These are phyloP conservation scores for Neoboletus magnificus DNA, from an alignment of 768 basidiomycete genomes.

Conservation along the genomic window DNA sequence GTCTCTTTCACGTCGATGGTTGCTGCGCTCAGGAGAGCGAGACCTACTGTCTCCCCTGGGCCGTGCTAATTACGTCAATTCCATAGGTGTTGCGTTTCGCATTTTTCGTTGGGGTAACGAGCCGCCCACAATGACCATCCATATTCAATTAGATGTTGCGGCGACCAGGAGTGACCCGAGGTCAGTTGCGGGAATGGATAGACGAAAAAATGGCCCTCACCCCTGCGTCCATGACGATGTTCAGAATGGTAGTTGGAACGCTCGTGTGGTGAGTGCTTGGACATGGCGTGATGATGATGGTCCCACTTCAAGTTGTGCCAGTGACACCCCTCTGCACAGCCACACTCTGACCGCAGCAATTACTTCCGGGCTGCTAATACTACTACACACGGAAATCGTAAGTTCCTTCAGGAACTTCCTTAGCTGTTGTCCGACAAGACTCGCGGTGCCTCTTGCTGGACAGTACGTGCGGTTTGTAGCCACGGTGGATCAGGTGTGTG, in stretches of 20 bases:
- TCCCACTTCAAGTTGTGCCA: background rate
- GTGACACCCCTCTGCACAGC: background rate
- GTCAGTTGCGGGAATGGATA: slow-evolving; percentile 20
- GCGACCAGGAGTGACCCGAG: slow-evolving; percentile 25
- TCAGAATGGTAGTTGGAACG: slow-evolving; percentile 8
- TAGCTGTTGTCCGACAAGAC: too few species aligned
- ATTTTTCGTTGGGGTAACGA: background rate
- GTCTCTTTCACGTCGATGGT: slow-evolving; percentile 7
- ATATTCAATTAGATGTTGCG: slow-evolving; percentile 8
- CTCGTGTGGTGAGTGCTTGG: slow-evolving; percentile 5
- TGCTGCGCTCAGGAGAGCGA: slow-evolving; percentile 21
- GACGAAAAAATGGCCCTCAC: slow-evolving; percentile 17
- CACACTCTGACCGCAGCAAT: background rate
- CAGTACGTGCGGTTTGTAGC: too few species aligned
- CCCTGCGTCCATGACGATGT: slow-evolving; percentile 14
- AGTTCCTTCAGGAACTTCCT: too few species aligned
- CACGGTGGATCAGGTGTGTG: too few species aligned
- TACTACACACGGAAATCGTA: background rate
- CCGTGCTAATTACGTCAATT: slow-evolving; percentile 12
- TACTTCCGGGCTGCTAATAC: too few species aligned
- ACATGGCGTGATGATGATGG: slow-evolving; percentile 9
- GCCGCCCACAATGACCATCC: slow-evolving; percentile 19
- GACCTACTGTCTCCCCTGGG: slow-evolving; percentile 23
- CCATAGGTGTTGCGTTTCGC: background rate
- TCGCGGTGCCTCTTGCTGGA: too few species aligned